Evolutionary conservation across 805 yeast genomes (phyloP).

Genomic region (Sporopachydermia lactativora): DNA sequence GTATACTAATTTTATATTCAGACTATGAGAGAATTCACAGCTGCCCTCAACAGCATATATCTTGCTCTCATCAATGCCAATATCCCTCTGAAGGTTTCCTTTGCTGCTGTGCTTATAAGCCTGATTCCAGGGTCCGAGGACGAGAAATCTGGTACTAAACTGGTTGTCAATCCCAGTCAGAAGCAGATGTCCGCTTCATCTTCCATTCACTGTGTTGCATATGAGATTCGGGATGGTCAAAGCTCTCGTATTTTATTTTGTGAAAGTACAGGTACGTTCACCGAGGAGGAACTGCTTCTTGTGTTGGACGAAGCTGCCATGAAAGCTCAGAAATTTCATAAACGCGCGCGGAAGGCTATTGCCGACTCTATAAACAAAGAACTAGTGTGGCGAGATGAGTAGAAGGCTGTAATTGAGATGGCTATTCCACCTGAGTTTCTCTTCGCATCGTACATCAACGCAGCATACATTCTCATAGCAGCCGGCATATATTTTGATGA

Average conservation of each 20-base stretch:
- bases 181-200: conserved; percentile 27
- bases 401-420: neutral
- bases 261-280: conserved; percentile 63
- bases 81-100: conserved; percentile 49
- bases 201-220: conserved; percentile 58
- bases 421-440: too few relatives aligned
- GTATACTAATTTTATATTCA: conserved; percentile 5
- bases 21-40: conserved; percentile 41
- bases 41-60: conserved; percentile 58
- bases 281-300: conserved; percentile 36
- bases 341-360: conserved; percentile 31
- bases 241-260: conserved; percentile 45
- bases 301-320: conserved; percentile 38
- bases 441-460: too few relatives aligned
- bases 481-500: conserved; percentile 23
- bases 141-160: conserved; percentile 16
- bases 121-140: conserved; percentile 17
- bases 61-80: conserved; percentile 75
- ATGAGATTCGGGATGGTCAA: conserved; percentile 34
- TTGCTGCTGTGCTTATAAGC: conserved; percentile 40
- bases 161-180: conserved; percentile 29
- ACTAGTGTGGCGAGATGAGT: conserved; percentile 39
- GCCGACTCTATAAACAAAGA: conserved; percentile 34
- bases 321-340: conserved; percentile 31
- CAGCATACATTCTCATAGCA: conserved; percentile 25